Evolutionary conservation across 2,329 filamentous ascomycete species (phyloP).

Genomic region (Phyllosticta ampelicida): DNA sequence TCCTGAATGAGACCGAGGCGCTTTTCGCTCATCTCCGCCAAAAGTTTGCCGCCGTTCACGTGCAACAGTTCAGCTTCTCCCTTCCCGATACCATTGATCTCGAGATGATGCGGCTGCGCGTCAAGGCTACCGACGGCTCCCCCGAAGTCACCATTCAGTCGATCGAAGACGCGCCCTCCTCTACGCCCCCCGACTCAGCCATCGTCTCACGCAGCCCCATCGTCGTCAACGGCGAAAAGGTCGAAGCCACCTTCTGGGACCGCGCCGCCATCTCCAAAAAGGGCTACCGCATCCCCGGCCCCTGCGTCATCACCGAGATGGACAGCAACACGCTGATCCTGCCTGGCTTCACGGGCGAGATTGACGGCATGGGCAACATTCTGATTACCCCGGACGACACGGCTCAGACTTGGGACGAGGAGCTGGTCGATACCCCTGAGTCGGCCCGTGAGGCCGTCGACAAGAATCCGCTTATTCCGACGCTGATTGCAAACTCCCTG

Average conservation of each 20-base stretch:
- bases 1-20: conserved; percentile 19
- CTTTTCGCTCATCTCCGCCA: conserved; percentile 25
- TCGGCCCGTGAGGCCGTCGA: conserved; percentile 28
- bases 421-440: conserved; percentile 25
- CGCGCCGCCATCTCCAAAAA: conserved; percentile 31
- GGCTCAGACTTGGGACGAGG: conserved; percentile 14
- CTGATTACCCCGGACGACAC: conserved; percentile 32
- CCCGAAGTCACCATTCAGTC: conserved; percentile 31
- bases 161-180: conserved; percentile 18
- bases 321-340: conserved; percentile 42
- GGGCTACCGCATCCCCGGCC: conserved; percentile 32
- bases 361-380: conserved; percentile 40
- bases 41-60: conserved; percentile 33
- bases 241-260: conserved; percentile 36
- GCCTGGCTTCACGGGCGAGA: conserved; percentile 36
- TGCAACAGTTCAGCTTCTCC: conserved; percentile 37
- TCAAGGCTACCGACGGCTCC: conserved; percentile 34
- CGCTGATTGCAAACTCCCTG: conserved; percentile 35
- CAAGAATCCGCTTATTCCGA: conserved; percentile 33
- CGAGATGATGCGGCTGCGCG: conserved; percentile 39
- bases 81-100: conserved; percentile 32
- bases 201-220: conserved; percentile 31
- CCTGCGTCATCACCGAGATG: conserved; percentile 41
- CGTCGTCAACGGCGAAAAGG: conserved; percentile 29
- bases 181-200: conserved; percentile 26